Evolutionary conservation across 768 basidiomycete species (phyloP).

Genomic region (Punctularia strigosozonata): DNA sequence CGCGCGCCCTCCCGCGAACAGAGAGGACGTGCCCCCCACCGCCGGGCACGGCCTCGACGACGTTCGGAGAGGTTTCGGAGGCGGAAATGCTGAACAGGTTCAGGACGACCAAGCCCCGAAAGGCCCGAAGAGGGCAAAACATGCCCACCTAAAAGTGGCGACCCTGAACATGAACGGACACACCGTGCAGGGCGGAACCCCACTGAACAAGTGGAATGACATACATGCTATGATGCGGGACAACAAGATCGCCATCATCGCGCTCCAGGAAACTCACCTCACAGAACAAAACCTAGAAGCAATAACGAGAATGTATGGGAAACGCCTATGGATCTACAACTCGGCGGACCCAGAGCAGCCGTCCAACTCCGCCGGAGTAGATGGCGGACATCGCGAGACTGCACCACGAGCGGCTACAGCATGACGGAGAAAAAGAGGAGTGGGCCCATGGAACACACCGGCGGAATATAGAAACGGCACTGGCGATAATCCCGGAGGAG

Average conservation of each 20-base stretch:
- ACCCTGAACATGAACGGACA: constrained; percentile 3
- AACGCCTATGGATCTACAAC: not conserved
- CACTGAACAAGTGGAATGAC: not conserved
- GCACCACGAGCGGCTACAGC: constrained; percentile 20
- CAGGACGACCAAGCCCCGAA: not conserved
- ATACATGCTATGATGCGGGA: constrained; percentile 2
- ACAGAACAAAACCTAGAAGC: not conserved
- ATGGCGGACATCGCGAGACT: constrained; percentile 21
- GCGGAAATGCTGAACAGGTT: no score
- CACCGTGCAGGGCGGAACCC: no score
- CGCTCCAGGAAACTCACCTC: constrained; percentile 5
- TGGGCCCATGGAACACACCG: no score
- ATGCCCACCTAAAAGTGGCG: not conserved
- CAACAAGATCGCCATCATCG: constrained; percentile 1
- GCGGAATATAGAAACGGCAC: no score
- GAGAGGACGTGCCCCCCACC: no score
- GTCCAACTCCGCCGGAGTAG: constrained; percentile 1
- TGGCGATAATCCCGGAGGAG: not conserved
- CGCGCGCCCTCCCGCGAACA: no score
- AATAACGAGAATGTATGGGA: not conserved
- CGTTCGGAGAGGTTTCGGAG: no score
- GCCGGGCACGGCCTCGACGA: no score
- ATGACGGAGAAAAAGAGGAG: not conserved
- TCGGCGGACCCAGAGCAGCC: not conserved
- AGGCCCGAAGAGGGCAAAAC: not conserved